A percentile compares a stretch with the other conserved stretches of the same genome.
phyloP scores from a whole-genome alignment of 129 eudicot genomes.

The carrot (Daucus carota) region DNA sequence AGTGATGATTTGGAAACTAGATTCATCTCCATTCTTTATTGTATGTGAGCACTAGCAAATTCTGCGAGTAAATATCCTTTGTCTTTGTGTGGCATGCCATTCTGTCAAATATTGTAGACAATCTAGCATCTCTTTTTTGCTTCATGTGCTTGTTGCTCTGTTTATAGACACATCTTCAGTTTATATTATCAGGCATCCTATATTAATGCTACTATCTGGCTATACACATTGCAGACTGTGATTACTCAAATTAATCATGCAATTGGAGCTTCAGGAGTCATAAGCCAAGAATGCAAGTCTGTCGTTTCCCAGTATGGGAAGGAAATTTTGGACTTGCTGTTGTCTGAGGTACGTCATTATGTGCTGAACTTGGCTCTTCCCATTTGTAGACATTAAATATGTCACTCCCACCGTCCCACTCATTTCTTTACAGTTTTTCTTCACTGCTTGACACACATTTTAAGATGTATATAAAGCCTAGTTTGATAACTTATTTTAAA shows the following conservation, averaged over 20 bases:
- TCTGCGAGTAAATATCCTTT: background rate
- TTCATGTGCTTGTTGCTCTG: background rate
- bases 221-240: conserved; percentile 36
- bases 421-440: no score
- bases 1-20: background rate
- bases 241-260: conserved; percentile 83
- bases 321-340: conserved; percentile 65
- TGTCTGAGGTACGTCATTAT: conserved; percentile 45
- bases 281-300: conserved; percentile 92
- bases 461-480: no score
- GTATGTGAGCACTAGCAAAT: background rate
- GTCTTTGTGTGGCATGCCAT: background rate
- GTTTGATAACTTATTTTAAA: no score
- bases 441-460: no score
- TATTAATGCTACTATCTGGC: background rate
- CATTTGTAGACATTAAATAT: background rate
- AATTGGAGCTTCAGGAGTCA: conserved; percentile 94
- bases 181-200: background rate
- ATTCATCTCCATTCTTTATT: background rate
- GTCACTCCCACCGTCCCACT: no score
- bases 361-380: background rate
- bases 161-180: background rate
- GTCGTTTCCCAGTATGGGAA: conserved; percentile 73
- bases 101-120: background rate
- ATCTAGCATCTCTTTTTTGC: background rate